Evolutionary conservation across 768 basidiomycete species (phyloP), one percentile per base, ranked within the genome.

Genomic region (Pulveroboletus sp.): DNA sequence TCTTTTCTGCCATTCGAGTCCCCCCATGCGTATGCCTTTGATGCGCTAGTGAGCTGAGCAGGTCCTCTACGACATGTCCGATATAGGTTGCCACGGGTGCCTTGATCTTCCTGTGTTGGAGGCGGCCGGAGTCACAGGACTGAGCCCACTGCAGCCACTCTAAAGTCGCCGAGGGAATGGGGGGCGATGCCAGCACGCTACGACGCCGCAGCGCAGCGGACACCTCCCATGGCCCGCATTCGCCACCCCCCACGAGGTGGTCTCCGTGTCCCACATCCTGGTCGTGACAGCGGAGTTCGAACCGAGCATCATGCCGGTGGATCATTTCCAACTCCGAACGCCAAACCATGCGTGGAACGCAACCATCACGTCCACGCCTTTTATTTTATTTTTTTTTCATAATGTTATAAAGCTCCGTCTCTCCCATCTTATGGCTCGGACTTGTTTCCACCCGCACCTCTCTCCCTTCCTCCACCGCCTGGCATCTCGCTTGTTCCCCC

Each of bases 1-100:
- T 64, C 60, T 58, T 65, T 67, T 65, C 41, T 57, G 64, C 64
- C 65, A 67, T 65, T 67, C 38, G 65, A 52, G 53, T 33, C 35
- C 21, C 21, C 26, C 28, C 50, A 44, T 49, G 56, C 43, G 46
- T 27, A 31, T 43, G 2, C 21, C 17, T 21, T 51, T 56, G 55
- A 50, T 27, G 39, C 45, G 53, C 54, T 43, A 43, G 50, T 43
- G 48, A 12, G 17, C 14, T n/a, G n/a, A 15, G 31, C 45, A 40
- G 24, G 46, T 26, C 10, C 47, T 45, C 50, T 41, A 21, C 50
- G 52, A 45, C 41, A 40, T 46, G 44, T 54, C 58, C 51, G 37
- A 53, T 51, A 52, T 40, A 49, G 42, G 37, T 28, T 38, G 37
- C 42, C 49, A 41, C 44, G 15, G 8, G 44, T 44, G 11, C 24